Conservation (phyloP, 2,329 filamentous ascomycete genomes). For the Sodiomyces alkalinus region DNA sequence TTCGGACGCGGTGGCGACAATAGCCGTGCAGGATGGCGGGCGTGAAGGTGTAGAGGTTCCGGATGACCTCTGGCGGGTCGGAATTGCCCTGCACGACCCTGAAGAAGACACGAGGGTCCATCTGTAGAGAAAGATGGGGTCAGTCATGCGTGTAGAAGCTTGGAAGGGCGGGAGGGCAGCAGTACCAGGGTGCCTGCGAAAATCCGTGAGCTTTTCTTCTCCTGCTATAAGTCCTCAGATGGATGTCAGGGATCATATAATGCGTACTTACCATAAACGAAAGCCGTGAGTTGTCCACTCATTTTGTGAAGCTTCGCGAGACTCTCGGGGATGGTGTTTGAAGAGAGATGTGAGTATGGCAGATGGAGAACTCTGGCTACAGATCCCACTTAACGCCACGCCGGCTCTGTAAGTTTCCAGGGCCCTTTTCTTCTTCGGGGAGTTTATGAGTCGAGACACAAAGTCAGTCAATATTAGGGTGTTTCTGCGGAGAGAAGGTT, state of each 20-base stretch:
- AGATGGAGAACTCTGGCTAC: no score
- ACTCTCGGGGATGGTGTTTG: no score
- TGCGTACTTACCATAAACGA: slow-evolving; percentile 37
- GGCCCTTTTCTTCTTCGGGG: no score
- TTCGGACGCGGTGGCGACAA: slow-evolving; percentile 52
- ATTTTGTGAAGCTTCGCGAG: no score
- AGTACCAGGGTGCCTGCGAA: slow-evolving; percentile 20
- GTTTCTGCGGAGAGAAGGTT: no score
- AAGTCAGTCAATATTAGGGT: no score
- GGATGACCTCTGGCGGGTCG: slow-evolving; percentile 29
- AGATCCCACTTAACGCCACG: no score
- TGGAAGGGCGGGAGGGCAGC: neutral
- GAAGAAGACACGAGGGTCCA: slow-evolving; percentile 78
- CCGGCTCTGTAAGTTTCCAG: no score
- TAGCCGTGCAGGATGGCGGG: slow-evolving; percentile 65
- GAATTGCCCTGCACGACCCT: slow-evolving; percentile 59
- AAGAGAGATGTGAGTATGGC: neutral
- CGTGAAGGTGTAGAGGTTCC: slow-evolving; percentile 44
- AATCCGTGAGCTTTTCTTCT: slow-evolving; percentile 1
- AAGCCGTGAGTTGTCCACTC: slow-evolving; percentile 29
- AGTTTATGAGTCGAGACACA: no score
- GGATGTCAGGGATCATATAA: no score
- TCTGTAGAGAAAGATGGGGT: slow-evolving; percentile 22
- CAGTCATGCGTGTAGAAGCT: neutral
- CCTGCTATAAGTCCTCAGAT: no score